phyloP scores from a whole-genome alignment of 2,329 filamentous ascomycete genomes.

The Fusarium coffeatum region DNA sequence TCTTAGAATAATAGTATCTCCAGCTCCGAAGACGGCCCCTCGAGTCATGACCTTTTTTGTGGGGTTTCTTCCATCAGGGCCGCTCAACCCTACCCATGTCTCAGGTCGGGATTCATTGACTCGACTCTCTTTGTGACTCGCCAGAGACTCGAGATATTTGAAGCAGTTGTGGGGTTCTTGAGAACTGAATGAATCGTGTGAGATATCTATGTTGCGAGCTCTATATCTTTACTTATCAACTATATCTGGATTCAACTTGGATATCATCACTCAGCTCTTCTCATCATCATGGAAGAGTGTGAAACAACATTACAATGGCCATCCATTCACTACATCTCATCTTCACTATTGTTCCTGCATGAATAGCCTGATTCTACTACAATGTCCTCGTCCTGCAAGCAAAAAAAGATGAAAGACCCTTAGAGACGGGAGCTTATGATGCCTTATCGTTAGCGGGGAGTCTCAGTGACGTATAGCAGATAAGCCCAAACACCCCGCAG shows the following conservation, averaged over 20 bases:
- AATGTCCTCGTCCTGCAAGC: neutral
- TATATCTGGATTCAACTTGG: neutral
- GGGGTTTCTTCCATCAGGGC: slow-evolving; percentile 1
- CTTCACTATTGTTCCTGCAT: too few relatives aligned
- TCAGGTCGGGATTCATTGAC: neutral
- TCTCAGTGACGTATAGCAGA: slow-evolving; percentile 38
- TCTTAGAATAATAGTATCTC: slow-evolving; percentile 13
- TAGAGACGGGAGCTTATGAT: neutral
- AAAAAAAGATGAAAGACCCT: neutral
- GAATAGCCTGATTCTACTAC: neutral
- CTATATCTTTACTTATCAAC: neutral
- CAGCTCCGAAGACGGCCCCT: slow-evolving; percentile 9
- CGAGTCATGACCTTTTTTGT: neutral
- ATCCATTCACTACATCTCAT: neutral
- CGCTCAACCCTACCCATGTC: slow-evolving; percentile 10
- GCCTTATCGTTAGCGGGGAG: slow-evolving; percentile 17
- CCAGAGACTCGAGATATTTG: neutral
- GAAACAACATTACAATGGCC: neutral
- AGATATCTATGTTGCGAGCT: neutral
- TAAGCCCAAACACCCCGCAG: slow-evolving; percentile 29
- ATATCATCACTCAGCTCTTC: neutral
- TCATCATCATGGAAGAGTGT: neutral
- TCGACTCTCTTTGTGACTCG: neutral
- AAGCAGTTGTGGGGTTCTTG: neutral
- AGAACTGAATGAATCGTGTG: neutral